Evolutionary conservation across 164 flowering plant genomes (phyloP).

Genomic region (Hamamelis virginiana): DNA sequence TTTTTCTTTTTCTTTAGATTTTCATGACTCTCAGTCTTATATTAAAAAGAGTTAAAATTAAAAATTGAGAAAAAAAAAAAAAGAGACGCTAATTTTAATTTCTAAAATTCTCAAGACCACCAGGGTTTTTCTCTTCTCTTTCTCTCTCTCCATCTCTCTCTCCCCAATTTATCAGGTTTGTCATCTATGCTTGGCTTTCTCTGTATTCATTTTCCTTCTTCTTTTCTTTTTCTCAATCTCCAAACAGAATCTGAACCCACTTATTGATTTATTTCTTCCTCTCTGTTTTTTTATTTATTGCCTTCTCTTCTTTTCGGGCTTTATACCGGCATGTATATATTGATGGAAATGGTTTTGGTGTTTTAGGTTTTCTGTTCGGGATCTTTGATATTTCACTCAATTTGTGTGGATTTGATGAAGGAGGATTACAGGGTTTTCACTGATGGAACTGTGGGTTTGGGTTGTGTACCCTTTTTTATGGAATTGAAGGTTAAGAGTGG

Average conservation of each 20-base stretch:
- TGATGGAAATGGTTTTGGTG: constrained; percentile 7
- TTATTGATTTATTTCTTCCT: background rate
- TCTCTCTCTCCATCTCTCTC: constrained; percentile 14
- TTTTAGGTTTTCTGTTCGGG: constrained; percentile 8
- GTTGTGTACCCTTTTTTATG: background rate
- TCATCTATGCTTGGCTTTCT: background rate
- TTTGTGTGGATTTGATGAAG: constrained; percentile 5
- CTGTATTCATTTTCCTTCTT: background rate
- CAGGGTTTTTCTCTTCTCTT: constrained; percentile 6
- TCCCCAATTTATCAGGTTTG: constrained; percentile 15
- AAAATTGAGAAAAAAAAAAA: too few species aligned
- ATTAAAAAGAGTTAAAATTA: too few species aligned
- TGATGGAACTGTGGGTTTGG: background rate
- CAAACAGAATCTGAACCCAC: background rate
- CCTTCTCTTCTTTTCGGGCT: background rate
- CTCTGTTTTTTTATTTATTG: background rate
- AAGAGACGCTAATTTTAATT: background rate
- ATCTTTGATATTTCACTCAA: constrained; percentile 4
- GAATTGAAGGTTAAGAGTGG: background rate
- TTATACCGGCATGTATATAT: background rate
- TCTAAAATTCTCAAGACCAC: background rate
- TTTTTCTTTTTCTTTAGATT: background rate
- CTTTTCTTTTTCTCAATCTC: background rate
- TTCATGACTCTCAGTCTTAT: background rate
- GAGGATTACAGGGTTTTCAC: constrained; percentile 1